Conservation (phyloP, 352 stramenopile genomes). For the Elongisporangium undulatum region DNA sequence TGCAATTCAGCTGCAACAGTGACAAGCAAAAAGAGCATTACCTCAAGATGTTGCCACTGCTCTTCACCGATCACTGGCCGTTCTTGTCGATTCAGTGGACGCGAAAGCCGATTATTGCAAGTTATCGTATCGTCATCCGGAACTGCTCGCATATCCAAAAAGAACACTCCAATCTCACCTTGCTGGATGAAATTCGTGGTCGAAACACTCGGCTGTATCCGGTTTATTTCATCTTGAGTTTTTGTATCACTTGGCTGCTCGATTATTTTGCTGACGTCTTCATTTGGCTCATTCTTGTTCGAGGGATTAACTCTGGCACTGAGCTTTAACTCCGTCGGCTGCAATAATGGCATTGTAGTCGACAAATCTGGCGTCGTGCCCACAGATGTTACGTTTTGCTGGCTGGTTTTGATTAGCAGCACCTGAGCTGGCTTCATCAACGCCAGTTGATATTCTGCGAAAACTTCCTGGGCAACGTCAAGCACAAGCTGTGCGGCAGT, state of each 20-base stretch:
- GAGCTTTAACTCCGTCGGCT: neutral
- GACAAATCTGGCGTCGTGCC: neutral
- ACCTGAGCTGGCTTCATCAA: slow-evolving; percentile 20
- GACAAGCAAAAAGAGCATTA: slow-evolving; percentile 5
- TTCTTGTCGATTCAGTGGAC: slow-evolving; percentile 41
- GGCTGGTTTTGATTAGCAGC: too few relatives aligned
- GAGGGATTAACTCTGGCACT: neutral
- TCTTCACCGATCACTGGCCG: slow-evolving; percentile 53
- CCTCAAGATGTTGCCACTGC: slow-evolving; percentile 69
- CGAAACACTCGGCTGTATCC: neutral
- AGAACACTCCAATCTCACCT: slow-evolving; percentile 53
- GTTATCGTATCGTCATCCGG: slow-evolving; percentile 38
- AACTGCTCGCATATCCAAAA: slow-evolving; percentile 49
- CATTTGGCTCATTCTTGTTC: too few relatives aligned
- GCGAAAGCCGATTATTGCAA: slow-evolving; percentile 56
- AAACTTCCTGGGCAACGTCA: slow-evolving; percentile 40
- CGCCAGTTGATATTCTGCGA: slow-evolving; percentile 50
- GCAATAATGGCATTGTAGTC: neutral
- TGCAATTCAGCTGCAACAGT: neutral
- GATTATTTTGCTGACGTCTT: neutral
- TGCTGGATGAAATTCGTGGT: slow-evolving; percentile 33
- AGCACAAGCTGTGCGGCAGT: slow-evolving; percentile 33
- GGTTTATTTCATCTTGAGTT: neutral
- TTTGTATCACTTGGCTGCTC: neutral
- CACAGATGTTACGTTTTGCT: too few relatives aligned